phyloP scores from a whole-genome alignment of 352 stramenopile genomes.

The Phytophthora rubi region DNA sequence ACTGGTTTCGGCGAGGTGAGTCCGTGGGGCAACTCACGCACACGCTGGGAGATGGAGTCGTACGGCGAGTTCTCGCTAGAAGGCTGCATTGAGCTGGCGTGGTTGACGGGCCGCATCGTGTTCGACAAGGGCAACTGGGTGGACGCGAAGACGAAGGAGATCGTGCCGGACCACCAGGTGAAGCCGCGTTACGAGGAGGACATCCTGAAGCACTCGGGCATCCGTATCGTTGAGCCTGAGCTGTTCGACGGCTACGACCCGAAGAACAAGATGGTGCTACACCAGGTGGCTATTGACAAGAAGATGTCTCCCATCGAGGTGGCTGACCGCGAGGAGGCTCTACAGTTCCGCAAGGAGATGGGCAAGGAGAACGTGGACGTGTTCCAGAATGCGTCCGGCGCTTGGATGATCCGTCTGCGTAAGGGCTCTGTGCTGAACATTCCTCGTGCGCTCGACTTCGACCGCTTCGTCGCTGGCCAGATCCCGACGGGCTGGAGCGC shows the following conservation, averaged over 20 bases:
- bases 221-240: conserved; percentile 87
- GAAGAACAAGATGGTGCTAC: conserved; percentile 87
- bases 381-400: conserved; percentile 68
- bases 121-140: conserved; percentile 88
- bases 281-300: conserved; percentile 90
- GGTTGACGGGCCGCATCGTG: conserved; percentile 83
- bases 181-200: conserved; percentile 86
- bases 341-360: conserved; percentile 81
- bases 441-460: conserved; percentile 77
- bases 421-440: conserved; percentile 88
- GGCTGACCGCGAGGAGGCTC: conserved; percentile 80
- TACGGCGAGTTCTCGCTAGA: conserved; percentile 90
- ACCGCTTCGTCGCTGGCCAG: conserved; percentile 88
- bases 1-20: conserved; percentile 88
- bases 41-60: conserved; percentile 92
- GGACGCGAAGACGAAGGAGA: conserved; percentile 82
- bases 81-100: conserved; percentile 89
- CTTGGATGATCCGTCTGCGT: conserved; percentile 86
- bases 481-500: conserved; percentile 90
- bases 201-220: conserved; percentile 79
- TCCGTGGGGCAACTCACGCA: conserved; percentile 86
- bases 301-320: conserved; percentile 90
- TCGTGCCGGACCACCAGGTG: conserved; percentile 76
- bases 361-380: conserved; percentile 87
- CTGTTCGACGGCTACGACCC: conserved; percentile 91